A percentile compares a stretch with the other conserved stretches of the same genome.
Evolutionary conservation across 2,329 filamentous ascomycete genomes (phyloP).

Genomic region (Ceratocystis albifundus): DNA sequence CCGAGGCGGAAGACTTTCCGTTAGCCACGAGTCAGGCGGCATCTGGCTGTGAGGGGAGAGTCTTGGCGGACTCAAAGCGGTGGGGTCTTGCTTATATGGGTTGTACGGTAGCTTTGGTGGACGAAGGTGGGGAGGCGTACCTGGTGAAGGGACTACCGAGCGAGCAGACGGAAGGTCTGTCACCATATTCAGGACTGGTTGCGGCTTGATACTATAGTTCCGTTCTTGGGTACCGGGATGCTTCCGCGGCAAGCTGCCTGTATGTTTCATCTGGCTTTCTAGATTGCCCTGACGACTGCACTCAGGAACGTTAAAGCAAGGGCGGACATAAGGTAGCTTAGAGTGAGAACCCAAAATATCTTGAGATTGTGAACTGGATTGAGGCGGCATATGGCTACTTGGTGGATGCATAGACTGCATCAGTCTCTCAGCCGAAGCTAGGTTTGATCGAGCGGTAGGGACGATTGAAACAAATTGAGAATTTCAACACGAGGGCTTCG

Average conservation of each 20-base stretch:
- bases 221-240: background rate
- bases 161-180: background rate
- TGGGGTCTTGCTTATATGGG: conserved; percentile 14
- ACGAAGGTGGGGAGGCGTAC: background rate
- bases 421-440: background rate
- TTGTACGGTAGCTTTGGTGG: conserved; percentile 10
- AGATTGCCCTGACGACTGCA: background rate
- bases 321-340: background rate
- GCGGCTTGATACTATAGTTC: background rate
- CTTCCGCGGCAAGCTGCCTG: background rate
- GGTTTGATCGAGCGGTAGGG: background rate
- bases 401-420: background rate
- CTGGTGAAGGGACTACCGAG: background rate
- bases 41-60: background rate
- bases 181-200: conserved; percentile 1
- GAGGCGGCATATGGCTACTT: background rate
- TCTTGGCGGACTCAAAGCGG: background rate
- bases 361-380: background rate
- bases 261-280: background rate
- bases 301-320: background rate
- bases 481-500: background rate
- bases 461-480: background rate
- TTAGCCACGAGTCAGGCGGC: conserved; percentile 30
- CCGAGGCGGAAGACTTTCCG: conserved; percentile 21
- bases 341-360: background rate